phyloP scores from a whole-genome alignment of 2,329 filamentous ascomycete species.

The Rachicladosporium sp. region DNA sequence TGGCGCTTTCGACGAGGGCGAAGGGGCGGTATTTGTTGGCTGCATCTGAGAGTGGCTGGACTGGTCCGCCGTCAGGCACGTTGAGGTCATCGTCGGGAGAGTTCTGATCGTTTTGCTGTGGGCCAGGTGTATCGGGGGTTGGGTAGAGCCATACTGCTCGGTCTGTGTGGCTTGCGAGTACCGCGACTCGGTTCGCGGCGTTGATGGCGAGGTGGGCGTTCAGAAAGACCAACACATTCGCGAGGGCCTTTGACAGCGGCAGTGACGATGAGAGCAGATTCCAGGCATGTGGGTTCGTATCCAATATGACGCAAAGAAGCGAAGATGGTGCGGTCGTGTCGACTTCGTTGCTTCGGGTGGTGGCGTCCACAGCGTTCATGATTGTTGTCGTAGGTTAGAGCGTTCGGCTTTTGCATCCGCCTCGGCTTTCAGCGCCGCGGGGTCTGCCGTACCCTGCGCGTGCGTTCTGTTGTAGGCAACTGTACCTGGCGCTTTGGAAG shows the following conservation, averaged over 20 bases:
- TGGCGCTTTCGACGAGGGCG: slow-evolving; percentile 68
- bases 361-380: slow-evolving; percentile 57
- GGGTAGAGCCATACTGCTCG: slow-evolving; percentile 87
- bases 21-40: slow-evolving; percentile 94
- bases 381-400: no score
- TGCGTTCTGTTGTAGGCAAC: no score
- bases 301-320: slow-evolving; percentile 79
- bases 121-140: slow-evolving; percentile 25
- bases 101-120: neutral
- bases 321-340: slow-evolving; percentile 49
- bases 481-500: no score
- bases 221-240: slow-evolving; percentile 87
- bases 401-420: neutral
- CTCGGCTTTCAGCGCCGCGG: no score
- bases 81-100: slow-evolving; percentile 22
- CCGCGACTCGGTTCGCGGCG: slow-evolving; percentile 81
- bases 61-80: slow-evolving; percentile 14
- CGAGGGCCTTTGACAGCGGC: slow-evolving; percentile 70
- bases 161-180: slow-evolving; percentile 80
- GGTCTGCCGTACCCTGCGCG: no score
- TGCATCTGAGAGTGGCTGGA: slow-evolving; percentile 26
- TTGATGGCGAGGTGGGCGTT: slow-evolving; percentile 93
- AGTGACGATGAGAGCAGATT: slow-evolving; percentile 61
- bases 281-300: slow-evolving; percentile 95
- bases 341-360: slow-evolving; percentile 28